These are phyloP conservation scores for Aspergillus fumigatiaffinis DNA, from an alignment of 2,329 filamentous ascomycete species.

Conservation along the genomic window DNA sequence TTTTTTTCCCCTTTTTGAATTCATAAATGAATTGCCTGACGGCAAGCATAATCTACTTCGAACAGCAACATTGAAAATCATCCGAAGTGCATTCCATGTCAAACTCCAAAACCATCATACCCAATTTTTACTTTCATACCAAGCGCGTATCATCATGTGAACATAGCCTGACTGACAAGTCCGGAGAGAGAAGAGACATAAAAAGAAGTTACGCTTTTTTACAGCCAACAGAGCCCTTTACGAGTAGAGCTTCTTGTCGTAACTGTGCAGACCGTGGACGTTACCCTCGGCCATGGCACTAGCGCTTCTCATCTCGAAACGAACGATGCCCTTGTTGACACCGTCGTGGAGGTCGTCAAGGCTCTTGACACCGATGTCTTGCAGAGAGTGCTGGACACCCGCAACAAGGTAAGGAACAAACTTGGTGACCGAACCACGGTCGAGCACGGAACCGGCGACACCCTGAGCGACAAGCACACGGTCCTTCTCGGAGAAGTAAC, in stretches of 20 bases:
- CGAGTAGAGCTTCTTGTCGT: conserved; percentile 99
- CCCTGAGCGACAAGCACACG: conserved; percentile 93
- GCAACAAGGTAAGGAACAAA: conserved; percentile 95
- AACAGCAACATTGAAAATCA: neutral
- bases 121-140: conserved; percentile 30
- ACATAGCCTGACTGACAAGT: conserved; percentile 21
- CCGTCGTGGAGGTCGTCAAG: conserved; percentile 70
- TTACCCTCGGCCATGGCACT: conserved; percentile 95
- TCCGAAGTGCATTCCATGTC: conserved; percentile 17
- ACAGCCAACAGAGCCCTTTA: conserved; percentile 45
- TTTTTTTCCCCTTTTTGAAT: neutral
- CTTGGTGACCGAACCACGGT: conserved; percentile 74
- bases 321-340: conserved; percentile 69
- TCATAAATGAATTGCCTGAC: neutral
- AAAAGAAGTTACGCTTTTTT: conserved; percentile 16
- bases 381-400: conserved; percentile 93
- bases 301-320: conserved; percentile 91
- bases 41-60: neutral
- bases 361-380: conserved; percentile 87
- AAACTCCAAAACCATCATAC: conserved; percentile 31
- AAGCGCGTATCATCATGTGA: conserved; percentile 26
- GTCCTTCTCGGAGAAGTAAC: conserved; percentile 98
- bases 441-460: conserved; percentile 68
- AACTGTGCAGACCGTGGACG: conserved; percentile 93
- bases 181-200: conserved; percentile 13